Evolutionary conservation across 192 early-diverging fungal species (phyloP).

Genomic region (Gonapodya prolifera): DNA sequence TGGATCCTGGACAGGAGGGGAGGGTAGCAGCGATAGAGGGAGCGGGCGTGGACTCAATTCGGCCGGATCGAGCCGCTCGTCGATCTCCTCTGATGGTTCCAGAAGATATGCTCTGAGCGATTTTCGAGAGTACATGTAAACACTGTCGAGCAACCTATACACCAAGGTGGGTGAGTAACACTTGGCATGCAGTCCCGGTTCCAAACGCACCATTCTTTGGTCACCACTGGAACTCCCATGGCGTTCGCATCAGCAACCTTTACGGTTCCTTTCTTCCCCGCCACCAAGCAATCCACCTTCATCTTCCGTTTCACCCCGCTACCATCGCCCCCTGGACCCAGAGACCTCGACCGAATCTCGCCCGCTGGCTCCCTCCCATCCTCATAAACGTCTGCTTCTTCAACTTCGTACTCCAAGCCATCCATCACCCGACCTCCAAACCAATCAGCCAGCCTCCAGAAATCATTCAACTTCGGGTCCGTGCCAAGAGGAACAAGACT

Average conservation of each 20-base stretch:
- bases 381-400: not conserved
- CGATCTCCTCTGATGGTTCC: slow-evolving; percentile 3
- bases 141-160: slow-evolving; percentile 6
- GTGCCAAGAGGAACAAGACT: slow-evolving; percentile 62
- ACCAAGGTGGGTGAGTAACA: not conserved
- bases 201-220: too few species aligned
- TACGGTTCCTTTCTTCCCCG: not conserved
- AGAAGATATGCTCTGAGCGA: slow-evolving; percentile 10
- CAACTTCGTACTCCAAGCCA: not conserved
- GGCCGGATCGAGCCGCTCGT: not conserved
- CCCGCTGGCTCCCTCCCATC: not conserved
- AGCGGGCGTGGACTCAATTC: slow-evolving; percentile 10
- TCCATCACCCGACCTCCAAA: not conserved
- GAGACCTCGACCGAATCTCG: not conserved
- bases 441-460: not conserved
- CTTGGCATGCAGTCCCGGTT: not conserved
- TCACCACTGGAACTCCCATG: too few species aligned
- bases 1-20: slow-evolving; percentile 14
- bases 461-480: slow-evolving; percentile 13
- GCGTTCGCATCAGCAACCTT: not conserved
- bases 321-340: not conserved
- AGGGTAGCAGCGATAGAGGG: slow-evolving; percentile 15
- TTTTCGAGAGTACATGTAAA: slow-evolving; percentile 13
- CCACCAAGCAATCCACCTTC: too few species aligned
- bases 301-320: too few species aligned